These are phyloP conservation scores for Geranium rotundifolium DNA, from an alignment of 345 rosid species.

Conservation along the genomic window DNA sequence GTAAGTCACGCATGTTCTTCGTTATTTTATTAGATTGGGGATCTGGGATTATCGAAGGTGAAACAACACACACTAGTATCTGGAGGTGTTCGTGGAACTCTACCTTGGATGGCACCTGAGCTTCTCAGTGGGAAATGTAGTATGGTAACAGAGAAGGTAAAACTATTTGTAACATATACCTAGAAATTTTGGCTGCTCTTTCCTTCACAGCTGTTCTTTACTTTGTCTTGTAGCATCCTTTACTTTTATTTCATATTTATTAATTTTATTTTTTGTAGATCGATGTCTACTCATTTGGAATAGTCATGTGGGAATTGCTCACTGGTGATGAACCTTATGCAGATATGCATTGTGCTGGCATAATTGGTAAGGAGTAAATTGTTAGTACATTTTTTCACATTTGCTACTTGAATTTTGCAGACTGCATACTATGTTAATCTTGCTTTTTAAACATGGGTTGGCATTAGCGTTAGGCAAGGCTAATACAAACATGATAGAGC, in stretches of 20 bases:
- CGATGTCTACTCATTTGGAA: conserved; percentile 95
- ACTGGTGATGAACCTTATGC: conserved; percentile 22
- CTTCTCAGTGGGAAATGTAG: conserved; percentile 92
- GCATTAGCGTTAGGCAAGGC: not conserved
- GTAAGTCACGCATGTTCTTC: not conserved
- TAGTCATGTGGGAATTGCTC: conserved; percentile 98
- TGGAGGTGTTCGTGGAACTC: conserved; percentile 97
- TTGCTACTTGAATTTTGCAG: not conserved
- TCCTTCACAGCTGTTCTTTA: not conserved
- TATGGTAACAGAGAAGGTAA: conserved; percentile 97
- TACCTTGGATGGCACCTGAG: conserved; percentile 99
- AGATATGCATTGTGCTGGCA: conserved; percentile 88
- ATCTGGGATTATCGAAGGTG: conserved; percentile 91
- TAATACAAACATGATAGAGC: not conserved
- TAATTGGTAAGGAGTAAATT: conserved; percentile 53
- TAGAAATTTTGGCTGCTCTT: not conserved
- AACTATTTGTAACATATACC: not conserved
- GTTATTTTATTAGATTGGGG: conserved; percentile 59
- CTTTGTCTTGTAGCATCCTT: not conserved
- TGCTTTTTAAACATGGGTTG: not conserved
- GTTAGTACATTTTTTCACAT: too few species aligned
- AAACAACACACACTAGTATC: conserved; percentile 91
- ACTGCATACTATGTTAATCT: not conserved
- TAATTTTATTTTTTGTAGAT: conserved; percentile 31
- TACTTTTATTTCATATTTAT: not conserved